Base-by-base conservation (phyloP, 495 filamentous ascomycete species). In the Bathelium albidoporum region DNA sequence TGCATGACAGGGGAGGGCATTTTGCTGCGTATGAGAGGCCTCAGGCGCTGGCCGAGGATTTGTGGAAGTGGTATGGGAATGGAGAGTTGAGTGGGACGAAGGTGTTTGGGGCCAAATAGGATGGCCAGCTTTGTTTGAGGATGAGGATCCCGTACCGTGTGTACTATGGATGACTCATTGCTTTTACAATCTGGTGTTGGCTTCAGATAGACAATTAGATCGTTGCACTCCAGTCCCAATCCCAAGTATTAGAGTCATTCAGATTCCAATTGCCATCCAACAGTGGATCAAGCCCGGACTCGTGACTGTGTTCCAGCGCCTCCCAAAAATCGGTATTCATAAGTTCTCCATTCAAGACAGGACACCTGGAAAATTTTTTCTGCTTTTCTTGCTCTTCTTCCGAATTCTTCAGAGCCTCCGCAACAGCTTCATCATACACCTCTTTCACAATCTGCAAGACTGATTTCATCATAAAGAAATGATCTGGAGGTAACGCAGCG, bases 11-110 rank as follows among this genome's bases (percentile, higher is more conserved):
- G 2, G 86, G 86, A 1, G 86, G 86, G 0, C 86, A 89, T 71
- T 88, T 88, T 71, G 81, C 82, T 1, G 80, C 85, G 1, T 81
- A 77, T 68, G 86, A 88, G 64, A 64, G 68, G 28, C 84, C 86
- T 2, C 74, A 84, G 10, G 66, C 64, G n/a, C 70, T 87, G 32
- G 80, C 77, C 0, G 70, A 63, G 0, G 86, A 89, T 75, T 65
- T 89, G 59, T 73, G 71, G 62, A 70, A 65, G 31, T 87, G 87
- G 82, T 84, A 85, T 71, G 74, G 77, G 7, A 77, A 72, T 65
- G 71, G 66, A 1, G 44, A 49, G 44, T 20, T 49, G 11, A 16
- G 11, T 12, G 44, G 44, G 44, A 49, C 44, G 0, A 20, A 20
- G 10, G 44, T 49, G 44, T 49, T 49, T 49, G 44, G n/a, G 0